phyloP scores from a whole-genome alignment of 1,284 basidiomycete species.

The Erythrobasidium hasegawianum region DNA sequence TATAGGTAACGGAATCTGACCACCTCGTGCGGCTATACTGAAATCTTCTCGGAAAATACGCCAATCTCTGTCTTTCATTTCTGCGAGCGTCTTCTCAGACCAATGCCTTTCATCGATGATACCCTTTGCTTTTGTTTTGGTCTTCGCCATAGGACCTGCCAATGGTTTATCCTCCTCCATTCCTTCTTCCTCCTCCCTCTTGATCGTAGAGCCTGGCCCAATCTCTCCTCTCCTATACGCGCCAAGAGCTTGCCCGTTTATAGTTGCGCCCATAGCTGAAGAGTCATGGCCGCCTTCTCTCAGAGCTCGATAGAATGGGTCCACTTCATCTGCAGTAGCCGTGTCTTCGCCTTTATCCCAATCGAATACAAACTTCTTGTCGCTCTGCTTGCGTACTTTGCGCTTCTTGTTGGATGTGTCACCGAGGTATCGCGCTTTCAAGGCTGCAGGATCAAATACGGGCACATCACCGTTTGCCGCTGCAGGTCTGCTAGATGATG shows the following conservation, averaged over 20 bases:
- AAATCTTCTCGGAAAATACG: constrained; percentile 98
- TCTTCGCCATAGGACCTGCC: constrained; percentile 54
- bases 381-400: constrained; percentile 85
- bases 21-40: constrained; percentile 88
- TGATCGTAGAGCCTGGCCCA: constrained; percentile 15
- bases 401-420: constrained; percentile 77
- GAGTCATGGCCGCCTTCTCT: constrained; percentile 19
- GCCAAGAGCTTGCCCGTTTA: background rate
- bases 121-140: constrained; percentile 45
- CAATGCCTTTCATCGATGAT: constrained; percentile 90
- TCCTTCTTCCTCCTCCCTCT: constrained; percentile 38
- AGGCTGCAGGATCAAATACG: constrained; percentile 26
- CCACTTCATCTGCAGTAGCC: constrained; percentile 52
- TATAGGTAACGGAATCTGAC: constrained; percentile 85
- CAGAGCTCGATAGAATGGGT: constrained; percentile 43
- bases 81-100: constrained; percentile 86
- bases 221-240: constrained; percentile 11
- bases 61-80: constrained; percentile 99
- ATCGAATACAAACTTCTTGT: constrained; percentile 97
- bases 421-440: constrained; percentile 68
- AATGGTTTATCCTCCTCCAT: constrained; percentile 35
- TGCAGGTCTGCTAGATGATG: background rate
- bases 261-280: background rate
- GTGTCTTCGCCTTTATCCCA: constrained; percentile 96
- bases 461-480: constrained; percentile 3